Base-by-base conservation (phyloP, 2,329 filamentous ascomycete genomes). In the Botrytis porri region DNA sequence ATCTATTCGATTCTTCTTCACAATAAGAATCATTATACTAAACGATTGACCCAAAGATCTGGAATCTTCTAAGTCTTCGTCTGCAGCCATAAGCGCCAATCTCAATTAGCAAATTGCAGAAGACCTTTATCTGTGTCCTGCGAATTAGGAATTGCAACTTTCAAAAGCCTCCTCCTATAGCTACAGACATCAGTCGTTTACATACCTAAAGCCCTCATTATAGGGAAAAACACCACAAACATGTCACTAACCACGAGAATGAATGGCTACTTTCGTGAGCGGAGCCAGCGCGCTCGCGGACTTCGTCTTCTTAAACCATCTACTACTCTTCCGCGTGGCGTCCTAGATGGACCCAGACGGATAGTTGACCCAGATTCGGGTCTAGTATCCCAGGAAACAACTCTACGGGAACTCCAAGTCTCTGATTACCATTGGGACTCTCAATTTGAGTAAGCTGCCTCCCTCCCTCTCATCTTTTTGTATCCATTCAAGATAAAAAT, bases 301-400 rank as follows among this genome's bases (percentile, higher is more conserved):
- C 45, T 67, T 25, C 51, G 18, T 41, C 48, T 67, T 41, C 45
- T 67, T 57, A 35, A 57, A 7, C 64, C 64, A 16, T 45, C 35
- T 41, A n/a, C 35, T 57, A 14, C 25, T 32, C 16, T 67, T 7
- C 35, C 64, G 7, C 64, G 64, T 14, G 25, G 45, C 18, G 25
- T 67, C 8, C 32, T 67, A 39, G 35, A 16, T 57, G 64, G 45
- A 12, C 45, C 64, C 20, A 57, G 35, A 32, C 64, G 64, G 4
- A 18, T 67, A 14, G 16, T 67, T 41, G 64, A 67, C 29, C 45
- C 64, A n/a, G 48, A 67, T 14, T 67, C 64, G 1, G 64, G 64
- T 6, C 64, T 22, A 32, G 64, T 67, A 22, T 67, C 45, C 3
- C 25, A 57, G 16, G 64, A 67, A 54, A 67, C 64, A 54, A 57